Conservation (phyloP, 148 eudicot genomes). For the Rhododendron henanense region DNA sequence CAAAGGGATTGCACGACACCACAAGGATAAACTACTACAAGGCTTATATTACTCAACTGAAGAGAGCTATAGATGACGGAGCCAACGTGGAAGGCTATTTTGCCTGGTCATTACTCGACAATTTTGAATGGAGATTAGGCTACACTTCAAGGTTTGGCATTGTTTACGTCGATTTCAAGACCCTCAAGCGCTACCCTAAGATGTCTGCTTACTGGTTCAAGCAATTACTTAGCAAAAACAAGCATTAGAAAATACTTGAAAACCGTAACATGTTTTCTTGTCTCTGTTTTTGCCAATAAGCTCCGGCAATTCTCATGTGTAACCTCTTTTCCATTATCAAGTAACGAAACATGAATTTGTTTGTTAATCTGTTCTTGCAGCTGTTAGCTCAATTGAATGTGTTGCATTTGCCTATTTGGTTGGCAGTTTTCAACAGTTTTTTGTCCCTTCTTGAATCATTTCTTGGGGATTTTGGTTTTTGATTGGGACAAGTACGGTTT, state of each 20-base stretch:
- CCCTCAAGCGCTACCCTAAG: slow-evolving; percentile 79
- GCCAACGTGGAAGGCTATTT: slow-evolving; percentile 86
- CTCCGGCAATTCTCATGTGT: background rate
- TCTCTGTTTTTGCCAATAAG: background rate
- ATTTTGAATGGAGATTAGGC: slow-evolving; percentile 88
- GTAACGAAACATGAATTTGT: background rate
- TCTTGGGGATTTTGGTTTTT: background rate
- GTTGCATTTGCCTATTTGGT: background rate
- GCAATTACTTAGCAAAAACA: slow-evolving; percentile 34
- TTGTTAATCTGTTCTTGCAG: background rate
- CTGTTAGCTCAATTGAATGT: background rate
- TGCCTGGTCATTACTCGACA: slow-evolving; percentile 93
- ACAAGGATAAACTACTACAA: slow-evolving; percentile 68
- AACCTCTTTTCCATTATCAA: background rate
- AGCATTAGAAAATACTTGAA: slow-evolving; percentile 14
- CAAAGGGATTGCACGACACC: slow-evolving; percentile 52
- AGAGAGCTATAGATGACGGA: slow-evolving; percentile 69
- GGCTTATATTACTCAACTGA: slow-evolving; percentile 53
- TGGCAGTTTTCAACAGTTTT: background rate
- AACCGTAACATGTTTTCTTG: background rate
- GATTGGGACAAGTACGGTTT: background rate
- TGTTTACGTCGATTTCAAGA: slow-evolving; percentile 75
- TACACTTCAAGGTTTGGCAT: slow-evolving; percentile 92
- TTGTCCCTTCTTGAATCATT: background rate
- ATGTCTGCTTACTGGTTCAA: slow-evolving; percentile 88